Evolutionary conservation across 192 early-diverging fungal genomes (phyloP).

Genomic region (Linnemannia schmuckeri): DNA sequence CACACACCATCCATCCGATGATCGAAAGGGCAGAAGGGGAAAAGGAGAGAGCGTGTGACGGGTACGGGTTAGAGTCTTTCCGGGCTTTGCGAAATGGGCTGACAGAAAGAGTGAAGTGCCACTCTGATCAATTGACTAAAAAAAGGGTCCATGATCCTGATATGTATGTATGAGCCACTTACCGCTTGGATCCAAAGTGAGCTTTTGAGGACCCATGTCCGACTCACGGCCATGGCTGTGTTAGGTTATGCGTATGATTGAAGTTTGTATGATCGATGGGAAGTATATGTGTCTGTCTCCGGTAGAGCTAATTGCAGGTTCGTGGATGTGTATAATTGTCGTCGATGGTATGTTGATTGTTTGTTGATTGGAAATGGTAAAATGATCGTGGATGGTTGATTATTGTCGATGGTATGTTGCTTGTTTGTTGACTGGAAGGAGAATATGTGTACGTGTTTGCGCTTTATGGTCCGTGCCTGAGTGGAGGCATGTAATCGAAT

Average conservation of each 20-base stretch:
- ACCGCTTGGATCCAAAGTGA: conserved; percentile 38
- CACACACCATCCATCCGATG: background rate
- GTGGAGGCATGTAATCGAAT: background rate
- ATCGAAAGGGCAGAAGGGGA: background rate
- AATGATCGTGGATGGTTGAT: too few relatives aligned
- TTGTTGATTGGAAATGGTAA: background rate
- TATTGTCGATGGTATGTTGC: background rate
- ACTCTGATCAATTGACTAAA: background rate
- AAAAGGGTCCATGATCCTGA: background rate
- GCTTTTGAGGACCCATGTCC: conserved; percentile 23
- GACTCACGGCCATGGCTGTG: conserved; percentile 1
- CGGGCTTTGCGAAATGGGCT: background rate
- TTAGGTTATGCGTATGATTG: background rate
- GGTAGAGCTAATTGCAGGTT: background rate
- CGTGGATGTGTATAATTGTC: background rate
- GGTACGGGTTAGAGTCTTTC: background rate
- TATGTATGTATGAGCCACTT: conserved; percentile 5
- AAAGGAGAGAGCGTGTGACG: background rate
- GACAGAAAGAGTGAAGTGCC: background rate
- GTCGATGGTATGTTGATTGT: background rate
- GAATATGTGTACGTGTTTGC: background rate
- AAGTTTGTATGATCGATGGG: background rate
- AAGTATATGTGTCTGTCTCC: background rate
- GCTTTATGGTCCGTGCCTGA: background rate
- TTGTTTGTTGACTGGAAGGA: too few relatives aligned